Base-by-base conservation (phyloP, 306 rosid genomes). In the Cicer arietinum region DNA sequence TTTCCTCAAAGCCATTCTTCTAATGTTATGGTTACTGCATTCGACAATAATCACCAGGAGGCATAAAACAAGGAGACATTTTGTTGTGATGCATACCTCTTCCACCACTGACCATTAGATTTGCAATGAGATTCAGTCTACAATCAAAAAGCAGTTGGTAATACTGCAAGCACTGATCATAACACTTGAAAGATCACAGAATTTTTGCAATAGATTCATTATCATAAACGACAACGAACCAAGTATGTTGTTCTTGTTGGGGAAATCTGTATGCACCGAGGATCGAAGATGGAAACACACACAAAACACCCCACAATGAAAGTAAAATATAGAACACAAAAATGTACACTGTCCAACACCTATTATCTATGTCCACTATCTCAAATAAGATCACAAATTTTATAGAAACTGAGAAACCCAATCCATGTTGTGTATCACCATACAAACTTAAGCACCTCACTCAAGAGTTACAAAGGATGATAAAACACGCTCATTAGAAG, bases 1-100 rank as follows among this genome's bases (percentile, higher is more conserved):
- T 39, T 65, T 47, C 37, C 46, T 44, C 70, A 46, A 58, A 75
- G 50, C n/a, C 63, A 71, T 39, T 47, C 35, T 46, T 40, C 62
- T 35, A 58, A 45, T 8, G 11, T 64, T 40, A 45, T 43, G 6
- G 65, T 20, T 42, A 46, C 62, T 16, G 65, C 52, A 57, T 14
- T 57, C 44, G 50, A 45, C 17, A 30, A 54, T 54, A 69, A 40
- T 7, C 8, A 42, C 79, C 64, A 65, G 60, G 56, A 62, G 14
- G 12, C 44, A 79, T 56, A 44, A 20, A 69, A 39, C 8, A 17
- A 18, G 41, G 39, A 22, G 9, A 20, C 13, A 18, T 12, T n/a
- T 54, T 41, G 14, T 22, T 25, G 64, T 25, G 11, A 58, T 58
- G n/a, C 6, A 47, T 46, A 18, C 76, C 39, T 71, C 41, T 71